Evolutionary conservation across 2,329 filamentous ascomycete species (phyloP).

Genomic region (Fusarium pseudocircinatum): DNA sequence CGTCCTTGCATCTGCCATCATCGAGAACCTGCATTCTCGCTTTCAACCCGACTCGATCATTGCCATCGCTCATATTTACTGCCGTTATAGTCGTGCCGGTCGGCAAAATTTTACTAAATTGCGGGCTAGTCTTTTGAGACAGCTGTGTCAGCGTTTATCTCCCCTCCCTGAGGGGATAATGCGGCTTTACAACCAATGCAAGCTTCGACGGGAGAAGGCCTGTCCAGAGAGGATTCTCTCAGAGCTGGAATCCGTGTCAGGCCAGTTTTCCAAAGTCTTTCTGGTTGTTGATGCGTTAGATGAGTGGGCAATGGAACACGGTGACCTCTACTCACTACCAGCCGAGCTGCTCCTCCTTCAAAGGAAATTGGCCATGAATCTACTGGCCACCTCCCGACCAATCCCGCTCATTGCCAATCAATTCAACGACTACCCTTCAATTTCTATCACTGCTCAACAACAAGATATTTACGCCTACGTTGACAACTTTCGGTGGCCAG

Average conservation of each 20-base stretch:
- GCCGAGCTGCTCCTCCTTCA: neutral
- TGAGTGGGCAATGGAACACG: rapidly evolving
- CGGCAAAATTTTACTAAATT: rapidly evolving
- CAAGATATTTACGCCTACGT: neutral
- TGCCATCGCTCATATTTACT: neutral
- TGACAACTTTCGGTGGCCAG: neutral
- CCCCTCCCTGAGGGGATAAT: rapidly evolving
- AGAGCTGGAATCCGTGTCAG: rapidly evolving
- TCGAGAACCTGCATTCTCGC: neutral
- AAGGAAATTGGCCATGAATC: rapidly evolving
- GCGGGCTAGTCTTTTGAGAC: rapidly evolving
- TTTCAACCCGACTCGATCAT: rapidly evolving
- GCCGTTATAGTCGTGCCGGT: rapidly evolving
- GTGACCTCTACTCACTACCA: rapidly evolving
- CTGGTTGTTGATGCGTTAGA: neutral
- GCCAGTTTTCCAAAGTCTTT: neutral
- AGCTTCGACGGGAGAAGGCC: rapidly evolving
- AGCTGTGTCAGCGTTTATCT: neutral
- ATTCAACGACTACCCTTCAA: rapidly evolving
- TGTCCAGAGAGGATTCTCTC: rapidly evolving
- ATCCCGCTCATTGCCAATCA: neutral
- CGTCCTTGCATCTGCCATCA: rapidly evolving
- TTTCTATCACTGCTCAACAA: rapidly evolving
- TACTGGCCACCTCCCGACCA: neutral
- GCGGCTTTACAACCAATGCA: neutral